Evolutionary conservation across 139 green algal genomes (phyloP).

Genomic region (Chlorella sp.): DNA sequence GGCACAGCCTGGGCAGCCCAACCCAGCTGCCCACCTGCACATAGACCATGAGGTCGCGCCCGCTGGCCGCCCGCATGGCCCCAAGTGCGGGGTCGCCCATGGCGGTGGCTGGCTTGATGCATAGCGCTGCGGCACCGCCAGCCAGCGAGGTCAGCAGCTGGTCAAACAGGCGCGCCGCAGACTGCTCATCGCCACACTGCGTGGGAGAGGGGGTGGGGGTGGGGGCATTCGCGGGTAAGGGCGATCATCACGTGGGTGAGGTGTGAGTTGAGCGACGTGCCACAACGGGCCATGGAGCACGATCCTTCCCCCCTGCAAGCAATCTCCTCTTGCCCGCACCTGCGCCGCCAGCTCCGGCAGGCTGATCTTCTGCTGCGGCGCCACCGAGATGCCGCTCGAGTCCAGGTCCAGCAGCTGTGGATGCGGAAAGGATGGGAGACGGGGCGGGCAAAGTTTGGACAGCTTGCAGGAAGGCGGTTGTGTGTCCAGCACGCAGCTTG

Average conservation of each 20-base stretch:
- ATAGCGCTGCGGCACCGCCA: background rate
- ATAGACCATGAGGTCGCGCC: slow-evolving; percentile 25
- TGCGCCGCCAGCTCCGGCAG: slow-evolving; percentile 43
- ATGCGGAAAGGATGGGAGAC: background rate
- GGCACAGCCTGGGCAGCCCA: no score
- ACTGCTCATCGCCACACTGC: slow-evolving; percentile 21
- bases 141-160: slow-evolving; percentile 32
- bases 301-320: no score
- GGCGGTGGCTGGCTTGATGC: slow-evolving; percentile 1
- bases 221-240: background rate
- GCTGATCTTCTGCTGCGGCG: slow-evolving; percentile 36
- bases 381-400: slow-evolving; percentile 12
- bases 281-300: no score
- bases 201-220: background rate
- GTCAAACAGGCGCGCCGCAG: slow-evolving; percentile 20
- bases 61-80: slow-evolving; percentile 18
- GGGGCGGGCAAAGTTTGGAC: background rate
- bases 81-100: background rate
- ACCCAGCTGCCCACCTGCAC: background rate
- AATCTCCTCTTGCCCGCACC: no score
- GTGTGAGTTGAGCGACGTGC: no score
- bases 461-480: background rate
- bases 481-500: background rate
- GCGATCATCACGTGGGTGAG: background rate
- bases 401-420: slow-evolving; percentile 29